A percentile compares a stretch with the other conserved stretches of the same genome.
Conservation (phyloP, 2,329 filamentous ascomycete species). For the Dactylonectria macrodidyma region DNA sequence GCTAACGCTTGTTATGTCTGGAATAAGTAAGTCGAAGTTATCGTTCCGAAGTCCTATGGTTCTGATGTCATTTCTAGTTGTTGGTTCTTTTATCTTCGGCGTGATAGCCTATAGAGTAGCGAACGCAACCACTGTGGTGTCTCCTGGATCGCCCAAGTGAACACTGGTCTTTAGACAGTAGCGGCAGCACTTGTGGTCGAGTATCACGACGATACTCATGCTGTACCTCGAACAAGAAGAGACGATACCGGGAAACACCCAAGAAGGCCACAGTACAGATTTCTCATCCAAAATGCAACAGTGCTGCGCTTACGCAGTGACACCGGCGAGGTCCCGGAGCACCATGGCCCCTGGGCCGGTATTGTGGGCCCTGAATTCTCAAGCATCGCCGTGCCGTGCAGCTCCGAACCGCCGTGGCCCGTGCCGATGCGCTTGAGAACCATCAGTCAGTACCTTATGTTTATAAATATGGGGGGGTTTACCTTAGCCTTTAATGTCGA, state of each 20-base stretch:
- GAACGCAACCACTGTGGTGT: no score
- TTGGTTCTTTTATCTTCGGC: no score
- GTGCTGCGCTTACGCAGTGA: background rate
- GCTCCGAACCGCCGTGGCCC: conserved; percentile 1
- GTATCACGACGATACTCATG: background rate
- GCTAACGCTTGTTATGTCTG: no score
- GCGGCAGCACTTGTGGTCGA: background rate
- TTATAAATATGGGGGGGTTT: background rate
- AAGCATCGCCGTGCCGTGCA: background rate
- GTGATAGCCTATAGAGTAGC: no score
- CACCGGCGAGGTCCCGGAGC: background rate
- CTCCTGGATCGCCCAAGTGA: no score
- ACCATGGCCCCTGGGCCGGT: background rate
- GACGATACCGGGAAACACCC: background rate
- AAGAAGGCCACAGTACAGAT: background rate
- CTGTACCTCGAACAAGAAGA: background rate
- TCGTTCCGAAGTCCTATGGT: no score
- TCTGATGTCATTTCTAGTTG: no score
- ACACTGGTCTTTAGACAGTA: no score
- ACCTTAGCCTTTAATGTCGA: background rate
- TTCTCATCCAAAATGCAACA: background rate
- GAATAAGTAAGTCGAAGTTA: no score
- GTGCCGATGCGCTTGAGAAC: background rate
- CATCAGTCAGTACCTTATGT: background rate
- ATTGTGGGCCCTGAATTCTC: conserved; percentile 6